Percentiles rank a stretch among this genome's conserved stretches.
Conservation (phyloP, 257 asterid genomes). For the Solanum microdontum region DNA sequence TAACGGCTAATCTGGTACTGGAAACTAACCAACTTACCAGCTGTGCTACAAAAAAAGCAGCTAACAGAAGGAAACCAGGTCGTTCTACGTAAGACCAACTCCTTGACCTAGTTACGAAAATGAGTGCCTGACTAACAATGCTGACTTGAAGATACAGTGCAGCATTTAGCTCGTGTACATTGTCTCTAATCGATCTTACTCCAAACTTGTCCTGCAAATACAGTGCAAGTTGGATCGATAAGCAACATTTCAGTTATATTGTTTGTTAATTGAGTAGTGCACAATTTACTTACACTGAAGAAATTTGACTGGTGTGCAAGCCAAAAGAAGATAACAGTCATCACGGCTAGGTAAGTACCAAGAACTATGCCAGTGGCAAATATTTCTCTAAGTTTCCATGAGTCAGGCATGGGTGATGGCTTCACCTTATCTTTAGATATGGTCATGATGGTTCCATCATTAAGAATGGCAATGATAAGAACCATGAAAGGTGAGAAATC, state of each 20-base stretch:
- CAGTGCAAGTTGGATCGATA: background rate
- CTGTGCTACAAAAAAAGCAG: slow-evolving; percentile 34
- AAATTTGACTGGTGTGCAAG: slow-evolving; percentile 28
- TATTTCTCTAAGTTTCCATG: slow-evolving; percentile 48
- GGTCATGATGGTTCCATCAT: slow-evolving; percentile 59
- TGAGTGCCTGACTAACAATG: slow-evolving; percentile 49
- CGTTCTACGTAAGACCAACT: slow-evolving; percentile 49
- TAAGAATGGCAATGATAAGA: slow-evolving; percentile 43
- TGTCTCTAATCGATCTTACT: slow-evolving; percentile 23
- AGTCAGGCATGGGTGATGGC: slow-evolving; percentile 54
- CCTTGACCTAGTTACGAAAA: slow-evolving; percentile 51
- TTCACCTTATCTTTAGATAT: slow-evolving; percentile 47
- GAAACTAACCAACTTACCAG: slow-evolving; percentile 18
- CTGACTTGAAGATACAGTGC: slow-evolving; percentile 53
- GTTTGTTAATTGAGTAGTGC: background rate
- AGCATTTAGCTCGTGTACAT: slow-evolving; percentile 21
- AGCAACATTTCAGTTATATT: background rate
- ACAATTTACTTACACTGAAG: slow-evolving; percentile 24
- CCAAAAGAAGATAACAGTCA: slow-evolving; percentile 54
- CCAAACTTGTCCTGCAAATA: slow-evolving; percentile 27
- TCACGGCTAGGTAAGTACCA: slow-evolving; percentile 47
- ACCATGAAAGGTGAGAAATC: slow-evolving; percentile 60
- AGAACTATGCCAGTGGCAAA: slow-evolving; percentile 49
- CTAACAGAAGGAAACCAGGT: slow-evolving; percentile 40
- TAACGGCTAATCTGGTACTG: background rate